Evolutionary conservation across 495 filamentous ascomycete genomes (phyloP), one percentile per base, ranked within the genome.

Genomic region (Xylona heveae): DNA sequence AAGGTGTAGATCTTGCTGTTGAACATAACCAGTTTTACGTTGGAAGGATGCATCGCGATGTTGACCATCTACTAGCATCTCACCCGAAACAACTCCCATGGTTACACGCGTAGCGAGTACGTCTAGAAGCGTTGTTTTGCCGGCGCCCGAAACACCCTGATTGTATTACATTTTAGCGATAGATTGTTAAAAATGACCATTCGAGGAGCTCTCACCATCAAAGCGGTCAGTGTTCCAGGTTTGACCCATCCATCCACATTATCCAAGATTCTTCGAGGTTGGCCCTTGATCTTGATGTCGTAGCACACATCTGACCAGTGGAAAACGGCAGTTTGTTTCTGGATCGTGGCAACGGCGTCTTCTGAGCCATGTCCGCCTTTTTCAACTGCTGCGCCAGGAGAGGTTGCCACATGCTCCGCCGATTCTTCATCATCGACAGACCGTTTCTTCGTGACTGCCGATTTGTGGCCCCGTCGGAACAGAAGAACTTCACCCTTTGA

Each of bases 1-100:
- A 16, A 90, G 62, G 50, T 92, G 84, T 6, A 95, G 64, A 66
- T 95, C 85, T 52, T 91, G 82, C 49, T 95, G 85, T 44, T 95
- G 81, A 13, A 88, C 85, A 42, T 93, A 95, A 17, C 84, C 84
- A 2, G 83, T 92, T 57, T 88, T 88, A 21, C 83, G 74, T 46
- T 88, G 81, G 62, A 92, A 92, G 0, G 77, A 80, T 12, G 64
- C 58, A 44, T 90, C 78, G 12, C 75, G 64, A 24, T 61, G 70
- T 16, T 58, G 61, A 1, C 80, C 83, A 42, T 90, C 76, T 4
- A 93, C 78, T 2, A 85, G 55, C 70, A 85, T 83, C 33, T 84
- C 71, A 16, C 83, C 83, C 12, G 66, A 72, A 30, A 93, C 74
- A 7, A 90, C 73, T 40, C 83, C 83, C 66, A 83, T 81, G 0